Conservation (phyloP, 1,284 basidiomycete species). For the Pterulicium gracile region DNA sequence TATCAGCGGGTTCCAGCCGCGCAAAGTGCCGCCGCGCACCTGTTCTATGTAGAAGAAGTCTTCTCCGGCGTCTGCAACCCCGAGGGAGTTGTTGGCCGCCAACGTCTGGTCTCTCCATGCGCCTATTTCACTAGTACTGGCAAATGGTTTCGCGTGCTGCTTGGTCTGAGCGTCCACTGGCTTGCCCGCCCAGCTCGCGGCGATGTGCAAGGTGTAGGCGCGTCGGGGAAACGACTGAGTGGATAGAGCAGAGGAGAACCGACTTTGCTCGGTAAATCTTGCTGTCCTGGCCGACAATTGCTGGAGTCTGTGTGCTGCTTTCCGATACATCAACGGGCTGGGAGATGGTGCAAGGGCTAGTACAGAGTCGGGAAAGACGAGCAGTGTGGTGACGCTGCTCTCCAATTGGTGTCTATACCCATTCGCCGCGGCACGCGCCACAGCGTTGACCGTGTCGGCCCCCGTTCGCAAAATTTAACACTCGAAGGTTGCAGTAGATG, state of each 20-base stretch:
- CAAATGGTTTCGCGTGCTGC: constrained; percentile 40
- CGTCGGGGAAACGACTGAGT: constrained; percentile 16
- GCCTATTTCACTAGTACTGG: constrained; percentile 53
- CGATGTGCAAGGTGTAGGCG: constrained; percentile 62
- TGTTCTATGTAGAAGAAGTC: constrained; percentile 75
- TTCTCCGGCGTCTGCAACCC: constrained; percentile 47
- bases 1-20: neutral
- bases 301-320: neutral
- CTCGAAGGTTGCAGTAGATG: no score
- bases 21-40: constrained; percentile 28
- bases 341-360: neutral
- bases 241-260: neutral
- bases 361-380: neutral
- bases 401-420: no score
- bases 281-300: neutral
- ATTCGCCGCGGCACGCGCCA: no score
- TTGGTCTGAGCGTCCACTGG: constrained; percentile 32
- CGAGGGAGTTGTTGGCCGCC: constrained; percentile 15
- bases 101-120: constrained; percentile 62
- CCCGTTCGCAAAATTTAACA: no score
- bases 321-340: neutral
- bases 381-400: no score
- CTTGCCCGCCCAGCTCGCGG: constrained; percentile 73
- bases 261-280: no score
- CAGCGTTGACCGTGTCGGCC: no score